Evolutionary conservation across 2,329 filamentous ascomycete species (phyloP).

Genomic region (Phaeomoniella chlamydospora): DNA sequence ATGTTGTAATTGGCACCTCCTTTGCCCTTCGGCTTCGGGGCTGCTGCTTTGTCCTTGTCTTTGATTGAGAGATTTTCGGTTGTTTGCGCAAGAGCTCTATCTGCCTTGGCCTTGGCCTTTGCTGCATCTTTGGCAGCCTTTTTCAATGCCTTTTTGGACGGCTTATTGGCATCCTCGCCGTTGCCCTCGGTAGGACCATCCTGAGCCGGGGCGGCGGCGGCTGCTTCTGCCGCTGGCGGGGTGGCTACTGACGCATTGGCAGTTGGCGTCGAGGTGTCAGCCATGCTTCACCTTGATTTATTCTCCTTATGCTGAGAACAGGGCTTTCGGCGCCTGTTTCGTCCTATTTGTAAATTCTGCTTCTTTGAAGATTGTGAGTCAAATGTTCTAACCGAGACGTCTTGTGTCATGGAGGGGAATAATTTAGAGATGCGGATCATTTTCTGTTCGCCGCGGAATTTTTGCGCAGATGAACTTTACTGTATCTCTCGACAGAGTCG

Average conservation of each 20-base stretch:
- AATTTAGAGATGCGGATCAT: too few species aligned
- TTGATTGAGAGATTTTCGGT: background rate
- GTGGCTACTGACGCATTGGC: background rate
- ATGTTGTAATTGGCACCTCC: slow-evolving; percentile 12
- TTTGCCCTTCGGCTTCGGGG: background rate
- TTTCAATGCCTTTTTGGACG: slow-evolving; percentile 1
- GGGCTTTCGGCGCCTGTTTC: too few species aligned
- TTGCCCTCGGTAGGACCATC: background rate
- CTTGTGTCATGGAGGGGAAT: too few species aligned
- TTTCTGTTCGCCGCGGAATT: too few species aligned
- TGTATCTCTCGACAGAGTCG: too few species aligned
- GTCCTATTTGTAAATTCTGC: too few species aligned
- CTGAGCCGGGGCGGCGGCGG: background rate
- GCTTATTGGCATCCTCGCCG: background rate
- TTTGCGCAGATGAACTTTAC: too few species aligned
- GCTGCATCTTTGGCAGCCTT: slow-evolving; percentile 2
- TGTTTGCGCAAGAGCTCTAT: slow-evolving; percentile 1
- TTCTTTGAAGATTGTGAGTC: too few species aligned
- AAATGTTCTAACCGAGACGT: too few species aligned
- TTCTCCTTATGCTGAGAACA: too few species aligned
- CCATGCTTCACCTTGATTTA: too few species aligned
- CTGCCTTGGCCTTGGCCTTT: slow-evolving; percentile 2
- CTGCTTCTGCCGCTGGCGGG: background rate
- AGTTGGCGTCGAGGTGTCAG: background rate
- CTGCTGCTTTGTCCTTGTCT: background rate